Base-by-base conservation (phyloP, 208 protist genomes). In the Leishmania braziliensis region DNA sequence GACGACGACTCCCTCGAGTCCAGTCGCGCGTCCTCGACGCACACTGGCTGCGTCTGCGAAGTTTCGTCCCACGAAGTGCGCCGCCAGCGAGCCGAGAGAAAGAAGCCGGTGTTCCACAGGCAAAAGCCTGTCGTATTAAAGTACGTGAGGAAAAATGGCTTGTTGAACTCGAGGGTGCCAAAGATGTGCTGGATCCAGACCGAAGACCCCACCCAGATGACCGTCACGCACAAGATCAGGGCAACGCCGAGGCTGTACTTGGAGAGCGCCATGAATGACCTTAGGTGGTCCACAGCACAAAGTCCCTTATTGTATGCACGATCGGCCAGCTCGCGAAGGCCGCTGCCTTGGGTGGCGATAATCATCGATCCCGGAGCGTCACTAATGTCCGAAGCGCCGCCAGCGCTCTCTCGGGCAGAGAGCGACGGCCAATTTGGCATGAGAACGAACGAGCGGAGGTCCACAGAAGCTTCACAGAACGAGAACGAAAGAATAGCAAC, bases 141-240 rank as follows among this genome's bases (percentile, higher is more conserved):
- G 80, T 95, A 98, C 0, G 95, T 98, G 63, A 98, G 83, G 68
- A 98, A 98, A 76, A 93, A 98, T 6, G 95, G 95, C 71, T 95
- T 93, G 75, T 93, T 89, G 84, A 91, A 98, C 23, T 96, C 82
- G 8, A 96, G 76, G 20, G 90, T 78, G 29, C 84, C 90, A 78
- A 98, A 98, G 54, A 98, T 97, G 80, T 93, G 89, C 81, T 98
- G 92, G 82, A 98, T 98, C 87, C 92, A 95, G 72, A 88, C 86
- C 14, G 95, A 97, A 3, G 95, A 95, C 1, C 86, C 88, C 14
- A 98, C 95, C 95, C 95, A 98, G 72, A 98, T 98, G 68, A 98
- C 84, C 3, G 93, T 91, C 56, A 98, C 95, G 62, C 89, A 94
- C 14, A 98, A 46, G 73, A 98, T 97, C 0, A 98, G 84, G 0